Base-by-base conservation (phyloP, 345 rosid genomes). In the Combretum micranthum region DNA sequence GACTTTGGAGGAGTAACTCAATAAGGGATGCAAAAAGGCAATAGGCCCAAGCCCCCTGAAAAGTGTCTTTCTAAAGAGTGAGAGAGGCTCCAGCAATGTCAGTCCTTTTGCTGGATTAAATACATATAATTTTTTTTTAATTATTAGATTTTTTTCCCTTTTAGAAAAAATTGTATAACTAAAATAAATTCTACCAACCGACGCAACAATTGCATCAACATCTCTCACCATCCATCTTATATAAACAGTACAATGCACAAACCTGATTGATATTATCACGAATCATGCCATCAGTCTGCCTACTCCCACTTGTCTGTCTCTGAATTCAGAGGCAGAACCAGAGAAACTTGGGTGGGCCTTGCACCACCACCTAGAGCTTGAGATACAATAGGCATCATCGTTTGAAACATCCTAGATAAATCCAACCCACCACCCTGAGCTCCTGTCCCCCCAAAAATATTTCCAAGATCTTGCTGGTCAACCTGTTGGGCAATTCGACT, bases 381-480 rank as follows among this genome's bases (percentile, higher is more conserved):
- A 37, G 97, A 85, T 61, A 93, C 96, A 50, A 85, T 72, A 42
- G 96, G 99, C 97, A 93, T 87, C 97, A 93, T 87, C 69, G 82
- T 94, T 59, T 82, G 97, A 44, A 93, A 74, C 87, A 93, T 85
- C 64, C 78, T 80, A 17, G 97, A 85, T 66, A 87, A 69, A 75
- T 87, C 97, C 59, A 85, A 37, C 53, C 96, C 79, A 3, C 82
- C 83, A 55, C 66, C 81, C 32, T 75, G 83, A 48, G 80, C 72
- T 43, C 80, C 84, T 50, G 71, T 57, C 12, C 95, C 87, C 3
- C 83, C 76, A 61, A 89, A 83, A 80, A 93, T 73, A 67, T 75
- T 80, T 50, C 85, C 96, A 59, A 85, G 67, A 63, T 76, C 94
- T 68, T 76, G 87, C 64, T 73, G 66, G 50, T 90, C 96, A 52